Conservation (phyloP, 2,329 filamentous ascomycete genomes). For the Microcyclospora pomicola region DNA sequence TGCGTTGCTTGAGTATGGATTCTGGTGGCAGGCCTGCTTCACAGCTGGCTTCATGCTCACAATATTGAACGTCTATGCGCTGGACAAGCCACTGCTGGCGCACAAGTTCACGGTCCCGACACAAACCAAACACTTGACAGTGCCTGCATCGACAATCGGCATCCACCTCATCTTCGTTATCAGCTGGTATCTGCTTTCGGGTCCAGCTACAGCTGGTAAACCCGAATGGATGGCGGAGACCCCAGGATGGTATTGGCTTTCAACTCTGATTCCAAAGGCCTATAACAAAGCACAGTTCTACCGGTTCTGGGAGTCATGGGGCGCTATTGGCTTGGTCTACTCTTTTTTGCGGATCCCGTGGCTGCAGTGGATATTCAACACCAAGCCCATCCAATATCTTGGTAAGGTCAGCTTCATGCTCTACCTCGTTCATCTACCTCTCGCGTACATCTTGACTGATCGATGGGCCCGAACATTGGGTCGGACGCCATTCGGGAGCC, state of each 20-base stretch:
- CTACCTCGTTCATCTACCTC: slow-evolving; percentile 48
- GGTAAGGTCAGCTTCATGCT: slow-evolving; percentile 48
- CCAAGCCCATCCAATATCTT: slow-evolving; percentile 40
- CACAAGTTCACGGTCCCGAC: not conserved
- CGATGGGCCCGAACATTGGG: too few relatives aligned
- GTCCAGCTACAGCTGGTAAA: slow-evolving; percentile 38
- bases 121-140: not conserved
- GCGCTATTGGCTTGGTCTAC: slow-evolving; percentile 40
- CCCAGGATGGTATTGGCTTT: slow-evolving; percentile 43
- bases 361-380: slow-evolving; percentile 39
- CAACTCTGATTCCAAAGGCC: slow-evolving; percentile 29
- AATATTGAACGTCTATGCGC: slow-evolving; percentile 46
- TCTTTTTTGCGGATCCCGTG: slow-evolving; percentile 33
- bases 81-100: slow-evolving; percentile 1
- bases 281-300: slow-evolving; percentile 19
- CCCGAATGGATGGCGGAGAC: slow-evolving; percentile 36
- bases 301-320: slow-evolving; percentile 44
- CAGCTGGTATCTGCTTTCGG: slow-evolving; percentile 13
- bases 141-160: too few relatives aligned
- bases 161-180: slow-evolving; percentile 39
- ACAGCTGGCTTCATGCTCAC: slow-evolving; percentile 42
- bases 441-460: slow-evolving; percentile 15
- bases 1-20: slow-evolving; percentile 34
- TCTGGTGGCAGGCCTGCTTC: slow-evolving; percentile 38
- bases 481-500: too few relatives aligned